Evolutionary conservation across 257 asterid genomes (phyloP), one percentile per base, ranked within the genome.

Genomic region (Paulownia fortunei): DNA sequence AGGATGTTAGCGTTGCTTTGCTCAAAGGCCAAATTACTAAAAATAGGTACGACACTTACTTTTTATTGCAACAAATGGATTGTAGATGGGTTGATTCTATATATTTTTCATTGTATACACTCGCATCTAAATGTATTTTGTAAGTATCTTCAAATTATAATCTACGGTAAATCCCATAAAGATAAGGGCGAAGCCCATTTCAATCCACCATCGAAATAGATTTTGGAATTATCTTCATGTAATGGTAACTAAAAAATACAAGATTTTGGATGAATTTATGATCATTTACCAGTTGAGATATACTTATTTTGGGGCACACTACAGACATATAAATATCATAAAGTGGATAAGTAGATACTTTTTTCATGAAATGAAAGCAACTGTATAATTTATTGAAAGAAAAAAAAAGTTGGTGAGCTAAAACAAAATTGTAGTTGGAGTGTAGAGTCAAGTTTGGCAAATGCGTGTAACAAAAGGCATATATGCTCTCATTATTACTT

Each of bases 321-420:
- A 37, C 36, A 19, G 7, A 47, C 7, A 47, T 30, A 30, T 49
- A 47, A 44, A 36, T 52, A 52, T 76, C 56, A 54, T 24, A n/a
- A 55, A 77, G 0, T 19, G 23, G 64, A 60, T 46, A 56, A 32
- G 27, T 12, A 63, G 65, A 63, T 73, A 41, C 4, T 8, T 34
- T 39, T 59, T 13, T 21, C n/a, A 21, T 74, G 16, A 60, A 75
- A 5, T n/a, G 34, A 77, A 66, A 55, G 70, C 80, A 37, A 52
- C 47, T 19, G 41, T 7, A 24, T 46, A 39, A 4, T 32, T 41
- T 26, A 26, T 23, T 77, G 27, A 7, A 30, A 12, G 18, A 44
- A 44, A 4, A 15, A 6, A 10, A 39, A 72, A 36, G 9, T 42
- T 39, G 34, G 39, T 73, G 24, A 58, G n/a, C 44, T 56, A n/a